These are phyloP conservation scores for Leucaena leucocephala DNA, from an alignment of 306 rosid genomes.

Conservation along the genomic window DNA sequence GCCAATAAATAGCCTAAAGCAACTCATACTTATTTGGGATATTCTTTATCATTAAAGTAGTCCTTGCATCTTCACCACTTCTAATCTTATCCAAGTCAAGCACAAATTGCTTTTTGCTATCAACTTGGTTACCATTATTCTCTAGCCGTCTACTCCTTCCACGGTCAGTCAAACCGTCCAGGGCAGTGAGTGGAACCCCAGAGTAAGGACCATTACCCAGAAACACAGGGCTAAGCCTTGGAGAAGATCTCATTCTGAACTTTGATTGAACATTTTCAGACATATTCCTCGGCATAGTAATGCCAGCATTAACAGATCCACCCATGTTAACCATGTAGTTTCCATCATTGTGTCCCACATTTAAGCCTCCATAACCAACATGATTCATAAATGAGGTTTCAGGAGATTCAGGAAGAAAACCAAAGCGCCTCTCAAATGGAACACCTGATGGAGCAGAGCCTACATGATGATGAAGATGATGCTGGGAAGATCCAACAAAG, in stretches of 20 bases:
- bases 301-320: constrained; percentile 56
- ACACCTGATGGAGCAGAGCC: constrained; percentile 96
- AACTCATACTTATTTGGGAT: constrained; percentile 91
- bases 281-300: constrained; percentile 65
- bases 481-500: constrained; percentile 64
- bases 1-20: constrained; percentile 24
- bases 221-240: constrained; percentile 77
- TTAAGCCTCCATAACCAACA: constrained; percentile 67
- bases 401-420: constrained; percentile 84
- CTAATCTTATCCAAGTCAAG: constrained; percentile 89
- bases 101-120: constrained; percentile 89
- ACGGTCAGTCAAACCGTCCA: constrained; percentile 80
- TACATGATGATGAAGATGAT: constrained; percentile 69
- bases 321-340: constrained; percentile 69
- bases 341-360: constrained; percentile 68
- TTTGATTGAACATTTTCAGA: constrained; percentile 77
- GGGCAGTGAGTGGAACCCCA: constrained; percentile 55
- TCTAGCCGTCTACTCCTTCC: constrained; percentile 73
- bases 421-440: constrained; percentile 88
- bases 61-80: constrained; percentile 86
- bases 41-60: constrained; percentile 96
- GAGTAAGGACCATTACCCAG: constrained; percentile 75
- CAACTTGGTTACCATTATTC: constrained; percentile 71
- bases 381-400: constrained; percentile 76
- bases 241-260: constrained; percentile 82